Conservation (phyloP, 164 flowering plant species). For the Berberis thunbergii region DNA sequence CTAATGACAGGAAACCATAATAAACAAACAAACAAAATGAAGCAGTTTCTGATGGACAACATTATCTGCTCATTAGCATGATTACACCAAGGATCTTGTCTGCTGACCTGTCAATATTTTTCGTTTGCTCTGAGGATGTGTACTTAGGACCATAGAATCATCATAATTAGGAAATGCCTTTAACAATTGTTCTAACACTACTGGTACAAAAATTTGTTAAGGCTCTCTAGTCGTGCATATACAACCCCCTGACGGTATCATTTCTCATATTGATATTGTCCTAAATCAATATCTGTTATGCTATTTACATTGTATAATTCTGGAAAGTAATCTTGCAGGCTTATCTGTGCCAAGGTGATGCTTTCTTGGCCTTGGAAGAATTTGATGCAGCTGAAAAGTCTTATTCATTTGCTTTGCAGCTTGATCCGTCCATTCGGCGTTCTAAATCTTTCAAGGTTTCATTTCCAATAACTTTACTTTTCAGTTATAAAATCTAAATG, state of each 20-base stretch:
- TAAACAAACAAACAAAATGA: background rate
- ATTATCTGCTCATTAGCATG: too few relatives aligned
- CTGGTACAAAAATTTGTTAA: too few relatives aligned
- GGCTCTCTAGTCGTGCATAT: too few relatives aligned
- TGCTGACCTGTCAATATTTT: too few relatives aligned
- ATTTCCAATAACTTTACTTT: background rate
- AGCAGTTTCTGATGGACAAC: background rate
- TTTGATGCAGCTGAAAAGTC: slow-evolving; percentile 64
- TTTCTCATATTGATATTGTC: too few relatives aligned
- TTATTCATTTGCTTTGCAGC: slow-evolving; percentile 32
- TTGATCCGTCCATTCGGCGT: slow-evolving; percentile 73
- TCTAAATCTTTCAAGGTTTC: slow-evolving; percentile 84
- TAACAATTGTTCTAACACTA: too few relatives aligned
- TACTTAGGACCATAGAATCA: too few relatives aligned
- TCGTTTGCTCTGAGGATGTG: too few relatives aligned
- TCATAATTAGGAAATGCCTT: too few relatives aligned
- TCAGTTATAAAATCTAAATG: background rate
- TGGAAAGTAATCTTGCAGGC: slow-evolving; percentile 34
- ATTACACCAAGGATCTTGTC: too few relatives aligned
- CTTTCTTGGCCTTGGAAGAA: slow-evolving; percentile 55
- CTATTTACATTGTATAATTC: background rate
- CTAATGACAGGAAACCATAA: background rate
- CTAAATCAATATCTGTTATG: too few relatives aligned
- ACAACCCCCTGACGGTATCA: too few relatives aligned
- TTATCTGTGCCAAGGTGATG: slow-evolving; percentile 76